A percentile compares a stretch with the other conserved stretches of the same genome.
Conservation (phyloP, 2,329 filamentous ascomycete species). For the Colletotrichum kahawae region DNA sequence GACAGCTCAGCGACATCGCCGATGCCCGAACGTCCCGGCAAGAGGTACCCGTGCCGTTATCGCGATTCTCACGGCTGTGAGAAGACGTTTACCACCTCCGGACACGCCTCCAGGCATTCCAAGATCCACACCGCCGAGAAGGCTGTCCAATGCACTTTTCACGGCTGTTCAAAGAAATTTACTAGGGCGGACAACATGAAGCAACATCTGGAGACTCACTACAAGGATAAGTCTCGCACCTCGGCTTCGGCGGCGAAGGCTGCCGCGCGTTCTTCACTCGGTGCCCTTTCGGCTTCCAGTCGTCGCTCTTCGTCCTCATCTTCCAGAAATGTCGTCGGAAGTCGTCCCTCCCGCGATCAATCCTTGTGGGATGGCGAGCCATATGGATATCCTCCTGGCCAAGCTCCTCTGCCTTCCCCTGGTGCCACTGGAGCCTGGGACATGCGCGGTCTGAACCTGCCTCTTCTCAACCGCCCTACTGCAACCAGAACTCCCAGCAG, state of each 20-base stretch:
- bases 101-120: constrained; percentile 83
- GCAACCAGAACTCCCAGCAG: constrained; percentile 50
- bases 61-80: constrained; percentile 74
- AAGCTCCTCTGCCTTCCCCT: constrained; percentile 40
- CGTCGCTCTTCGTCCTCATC: constrained; percentile 35
- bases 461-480: constrained; percentile 50
- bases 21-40: constrained; percentile 54
- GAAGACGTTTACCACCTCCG: constrained; percentile 84
- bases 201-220: constrained; percentile 81
- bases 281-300: constrained; percentile 28
- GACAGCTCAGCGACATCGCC: constrained; percentile 48
- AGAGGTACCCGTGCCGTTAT: constrained; percentile 77
- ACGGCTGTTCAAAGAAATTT: constrained; percentile 79
- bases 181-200: constrained; percentile 88
- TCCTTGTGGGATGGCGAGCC: constrained; percentile 45
- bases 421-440: constrained; percentile 46
- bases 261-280: constrained; percentile 31
- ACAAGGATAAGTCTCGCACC: constrained; percentile 62
- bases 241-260: constrained; percentile 30
- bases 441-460: constrained; percentile 48
- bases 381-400: constrained; percentile 35
- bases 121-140: constrained; percentile 87
- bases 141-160: constrained; percentile 70
- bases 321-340: constrained; percentile 33
- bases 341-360: constrained; percentile 32